phyloP scores from a whole-genome alignment of 768 basidiomycete genomes.

The Daedaleopsis nitida region DNA sequence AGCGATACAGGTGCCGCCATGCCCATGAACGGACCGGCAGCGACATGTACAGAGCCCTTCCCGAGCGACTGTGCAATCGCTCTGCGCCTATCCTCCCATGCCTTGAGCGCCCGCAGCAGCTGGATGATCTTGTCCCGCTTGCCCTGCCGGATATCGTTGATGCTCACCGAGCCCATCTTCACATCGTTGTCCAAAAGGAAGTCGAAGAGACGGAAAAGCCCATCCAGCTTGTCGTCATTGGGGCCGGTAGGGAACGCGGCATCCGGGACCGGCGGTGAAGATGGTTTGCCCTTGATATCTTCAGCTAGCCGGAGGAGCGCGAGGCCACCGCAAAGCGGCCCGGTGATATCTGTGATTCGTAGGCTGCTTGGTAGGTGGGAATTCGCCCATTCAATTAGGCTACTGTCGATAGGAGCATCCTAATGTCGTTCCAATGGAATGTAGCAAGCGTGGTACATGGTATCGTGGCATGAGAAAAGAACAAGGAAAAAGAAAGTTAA shows the following conservation, averaged over 20 bases:
- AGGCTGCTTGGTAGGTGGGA: conserved; percentile 67
- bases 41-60: conserved; percentile 23
- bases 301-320: conserved; percentile 86
- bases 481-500: not conserved
- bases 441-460: conserved; percentile 8
- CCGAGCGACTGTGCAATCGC: conserved; percentile 57
- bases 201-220: conserved; percentile 88
- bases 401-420: conserved; percentile 41
- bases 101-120: conserved; percentile 72
- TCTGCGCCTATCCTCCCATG: conserved; percentile 78
- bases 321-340: conserved; percentile 64
- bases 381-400: conserved; percentile 90
- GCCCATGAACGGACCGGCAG: conserved; percentile 32
- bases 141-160: conserved; percentile 88
- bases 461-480: not conserved
- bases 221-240: conserved; percentile 81
- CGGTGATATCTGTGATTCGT: conserved; percentile 51
- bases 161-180: conserved; percentile 88
- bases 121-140: conserved; percentile 81
- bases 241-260: conserved; percentile 71
- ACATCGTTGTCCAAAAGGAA: conserved; percentile 91
- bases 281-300: conserved; percentile 65
- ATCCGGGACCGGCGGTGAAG: conserved; percentile 74
- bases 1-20: conserved; percentile 9
- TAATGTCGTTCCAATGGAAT: conserved; percentile 5